A percentile compares a stretch with the other conserved stretches of the same genome.
These are phyloP conservation scores for Buxus sempervirens DNA, from an alignment of 164 flowering plant genomes.

Conservation along the genomic window DNA sequence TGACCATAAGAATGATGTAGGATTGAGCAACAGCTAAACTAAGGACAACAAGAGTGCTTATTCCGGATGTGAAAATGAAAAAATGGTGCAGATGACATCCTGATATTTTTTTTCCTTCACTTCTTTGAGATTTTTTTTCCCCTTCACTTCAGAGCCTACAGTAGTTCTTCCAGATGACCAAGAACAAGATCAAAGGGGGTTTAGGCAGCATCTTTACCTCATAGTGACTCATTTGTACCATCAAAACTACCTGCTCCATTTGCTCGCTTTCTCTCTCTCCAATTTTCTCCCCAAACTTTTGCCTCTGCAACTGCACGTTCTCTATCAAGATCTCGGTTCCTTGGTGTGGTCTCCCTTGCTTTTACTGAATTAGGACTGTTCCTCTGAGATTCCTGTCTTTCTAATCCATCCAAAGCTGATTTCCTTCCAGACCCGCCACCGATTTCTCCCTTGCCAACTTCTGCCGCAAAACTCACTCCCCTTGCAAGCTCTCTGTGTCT, in stretches of 20 bases:
- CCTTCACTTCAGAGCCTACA: too few relatives aligned
- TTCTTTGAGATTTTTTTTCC: neutral
- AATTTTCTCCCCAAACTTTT: constrained; percentile 89
- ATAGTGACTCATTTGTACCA: constrained; percentile 40
- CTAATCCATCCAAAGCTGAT: constrained; percentile 58
- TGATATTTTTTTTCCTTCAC: neutral
- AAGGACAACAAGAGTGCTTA: constrained; percentile 20
- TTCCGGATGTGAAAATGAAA: too few relatives aligned
- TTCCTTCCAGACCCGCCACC: constrained; percentile 72
- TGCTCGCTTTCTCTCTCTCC: constrained; percentile 70
- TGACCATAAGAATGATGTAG: constrained; percentile 20
- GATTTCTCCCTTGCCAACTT: constrained; percentile 45
- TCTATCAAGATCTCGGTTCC: constrained; percentile 72
- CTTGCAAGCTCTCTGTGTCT: constrained; percentile 44
- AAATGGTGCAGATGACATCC: neutral
- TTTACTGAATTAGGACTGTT: constrained; percentile 58
- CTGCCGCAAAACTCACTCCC: constrained; percentile 44
- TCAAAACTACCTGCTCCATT: constrained; percentile 58
- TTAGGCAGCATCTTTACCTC: constrained; percentile 2
- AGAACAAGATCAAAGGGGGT: neutral
- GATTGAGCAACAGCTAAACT: constrained; percentile 21
- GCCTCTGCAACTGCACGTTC: constrained; percentile 88
- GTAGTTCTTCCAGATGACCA: neutral
- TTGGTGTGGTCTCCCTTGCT: constrained; percentile 49
- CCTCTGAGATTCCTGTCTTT: constrained; percentile 53